Base-by-base conservation (phyloP, 2,329 filamentous ascomycete species). In the Diaporthe longicolla region DNA sequence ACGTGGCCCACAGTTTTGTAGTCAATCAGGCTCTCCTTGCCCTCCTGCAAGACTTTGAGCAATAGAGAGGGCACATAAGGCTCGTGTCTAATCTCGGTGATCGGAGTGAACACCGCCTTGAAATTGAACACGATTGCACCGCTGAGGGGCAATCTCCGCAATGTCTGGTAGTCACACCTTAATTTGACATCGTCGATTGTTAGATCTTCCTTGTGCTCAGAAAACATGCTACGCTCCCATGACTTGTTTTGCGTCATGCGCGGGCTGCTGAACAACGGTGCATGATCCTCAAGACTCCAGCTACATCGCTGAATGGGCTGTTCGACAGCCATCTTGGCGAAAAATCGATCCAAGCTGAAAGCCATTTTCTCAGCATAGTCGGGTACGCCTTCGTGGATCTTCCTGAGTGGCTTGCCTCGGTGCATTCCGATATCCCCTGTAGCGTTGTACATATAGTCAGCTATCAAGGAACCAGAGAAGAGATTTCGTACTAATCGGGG, bases 351-450 rank as follows among this genome's bases (percentile, higher is more conserved):
- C 93, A 97, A 95, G 54, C 93, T 95, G 76, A 95, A 93, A 50
- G 93, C 89, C 93, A 97, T 95, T 85, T 95, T 97, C 81, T 94
- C 92, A 77, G 93, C 93, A 81, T 96, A 97, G 78, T 97, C 93
- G 0, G 95, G 94, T 29, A 97, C 93, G 0, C 89, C 87, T 1
- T 83, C 83, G 80, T 97, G 95, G 75, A 97, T 96, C 73, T 91
- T 88, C 15, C 91, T 86, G 19, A 97, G 84, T 29, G 88, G 88
- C 77, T 92, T 82, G 0, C 93, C 94, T 71, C 97, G 91, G 84
- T 97, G 97, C 32, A 88, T 89, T 0, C 86, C 89, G 0, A 97
- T 84, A 76, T 93, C 94, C 95, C 45, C 45, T 50, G 45, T 21
- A 24, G 45, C 45, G n/a, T 50, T 50, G 3, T n/a, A n/a, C n/a